Evolutionary conservation across 768 basidiomycete genomes (phyloP).

Genomic region (Suillus bovinus): DNA sequence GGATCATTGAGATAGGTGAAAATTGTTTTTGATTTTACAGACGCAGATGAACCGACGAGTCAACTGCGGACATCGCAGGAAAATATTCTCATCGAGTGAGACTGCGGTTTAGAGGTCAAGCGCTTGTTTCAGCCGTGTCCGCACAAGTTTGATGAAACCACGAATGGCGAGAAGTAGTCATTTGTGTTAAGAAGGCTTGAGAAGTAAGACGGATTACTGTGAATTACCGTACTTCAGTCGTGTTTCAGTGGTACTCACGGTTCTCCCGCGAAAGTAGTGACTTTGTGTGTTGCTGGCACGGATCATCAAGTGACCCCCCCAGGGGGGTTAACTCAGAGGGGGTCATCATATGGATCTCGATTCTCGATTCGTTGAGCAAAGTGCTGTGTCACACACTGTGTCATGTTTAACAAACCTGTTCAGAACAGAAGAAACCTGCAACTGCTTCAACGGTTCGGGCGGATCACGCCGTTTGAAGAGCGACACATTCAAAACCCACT

Average conservation of each 20-base stretch:
- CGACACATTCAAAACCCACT: neutral
- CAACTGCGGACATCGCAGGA: neutral
- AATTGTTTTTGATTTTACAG: no score
- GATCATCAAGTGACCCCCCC: neutral
- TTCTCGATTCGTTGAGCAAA: neutral
- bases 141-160: neutral
- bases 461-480: neutral
- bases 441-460: constrained; percentile 3
- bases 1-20: neutral
- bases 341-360: neutral
- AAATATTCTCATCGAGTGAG: neutral
- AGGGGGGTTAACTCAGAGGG: neutral
- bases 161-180: neutral
- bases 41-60: neutral
- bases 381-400: constrained; percentile 5
- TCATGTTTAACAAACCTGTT: constrained; percentile 4
- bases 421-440: neutral
- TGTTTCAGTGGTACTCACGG: no score
- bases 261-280: neutral
- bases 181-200: neutral
- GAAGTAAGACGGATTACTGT: neutral
- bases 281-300: constrained; percentile 2
- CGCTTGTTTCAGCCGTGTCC: neutral
- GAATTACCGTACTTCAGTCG: no score
- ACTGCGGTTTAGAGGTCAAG: neutral